Evolutionary conservation across 768 basidiomycete genomes (phyloP).

Genomic region (Tricholoma hemisulphureum): DNA sequence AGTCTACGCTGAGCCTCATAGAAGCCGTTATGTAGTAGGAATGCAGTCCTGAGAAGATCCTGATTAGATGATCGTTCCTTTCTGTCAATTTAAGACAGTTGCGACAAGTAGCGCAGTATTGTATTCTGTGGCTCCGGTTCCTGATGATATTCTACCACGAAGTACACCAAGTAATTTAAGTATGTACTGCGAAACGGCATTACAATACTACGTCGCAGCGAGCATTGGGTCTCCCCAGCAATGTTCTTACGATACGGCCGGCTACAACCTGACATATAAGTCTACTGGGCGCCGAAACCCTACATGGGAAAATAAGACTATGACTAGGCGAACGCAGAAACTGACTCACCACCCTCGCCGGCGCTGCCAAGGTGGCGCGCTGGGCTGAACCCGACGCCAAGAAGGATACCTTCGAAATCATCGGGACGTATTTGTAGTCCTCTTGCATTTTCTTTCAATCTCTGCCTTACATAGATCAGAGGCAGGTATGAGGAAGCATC

Average conservation of each 20-base stretch:
- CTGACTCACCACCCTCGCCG: constrained; percentile 62
- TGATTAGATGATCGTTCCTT: background rate
- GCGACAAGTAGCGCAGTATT: no score
- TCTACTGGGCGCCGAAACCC: constrained; percentile 66
- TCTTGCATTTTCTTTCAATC: constrained; percentile 59
- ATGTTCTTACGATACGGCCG: no score
- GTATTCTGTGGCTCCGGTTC: background rate
- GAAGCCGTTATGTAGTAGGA: background rate
- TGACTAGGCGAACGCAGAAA: background rate
- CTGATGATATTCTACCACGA: constrained; percentile 29
- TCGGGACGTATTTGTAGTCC: constrained; percentile 58
- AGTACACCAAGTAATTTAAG: no score
- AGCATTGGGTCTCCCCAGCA: no score
- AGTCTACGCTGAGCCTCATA: background rate
- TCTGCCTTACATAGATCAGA: constrained; percentile 28
- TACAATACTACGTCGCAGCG: background rate
- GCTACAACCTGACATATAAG: constrained; percentile 51
- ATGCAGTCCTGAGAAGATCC: background rate
- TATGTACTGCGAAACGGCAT: constrained; percentile 11
- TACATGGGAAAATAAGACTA: constrained; percentile 19
- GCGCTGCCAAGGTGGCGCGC: constrained; percentile 47
- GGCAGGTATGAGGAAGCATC: background rate
- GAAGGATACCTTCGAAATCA: constrained; percentile 55
- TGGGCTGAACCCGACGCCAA: constrained; percentile 59
- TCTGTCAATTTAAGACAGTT: no score